Evolutionary conservation across 1,139 yeast species (phyloP).

Genomic region (Debaryomyces fabryi): DNA sequence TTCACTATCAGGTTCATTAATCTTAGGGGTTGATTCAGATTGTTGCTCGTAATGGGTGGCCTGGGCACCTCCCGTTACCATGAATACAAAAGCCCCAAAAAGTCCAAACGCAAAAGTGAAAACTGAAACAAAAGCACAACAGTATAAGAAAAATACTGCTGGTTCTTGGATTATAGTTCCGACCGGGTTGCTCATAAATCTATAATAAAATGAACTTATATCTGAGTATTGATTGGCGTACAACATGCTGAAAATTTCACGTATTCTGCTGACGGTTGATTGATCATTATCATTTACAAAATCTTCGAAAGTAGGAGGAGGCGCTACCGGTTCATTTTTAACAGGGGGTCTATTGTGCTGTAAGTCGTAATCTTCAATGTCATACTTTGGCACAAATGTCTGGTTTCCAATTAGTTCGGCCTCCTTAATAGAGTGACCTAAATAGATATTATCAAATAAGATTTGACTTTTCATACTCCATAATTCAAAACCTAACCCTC

Average conservation of each 20-base stretch:
- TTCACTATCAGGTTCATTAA: constrained; percentile 5
- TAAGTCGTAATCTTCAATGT: constrained; percentile 51
- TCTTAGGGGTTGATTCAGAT: neutral
- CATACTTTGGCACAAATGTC: constrained; percentile 67
- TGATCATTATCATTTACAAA: constrained; percentile 31
- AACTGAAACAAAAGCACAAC: constrained; percentile 39
- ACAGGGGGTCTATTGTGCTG: constrained; percentile 43
- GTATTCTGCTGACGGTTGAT: constrained; percentile 21
- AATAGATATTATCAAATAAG: constrained; percentile 78
- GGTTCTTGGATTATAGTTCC: constrained; percentile 47
- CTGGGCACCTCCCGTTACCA: constrained; percentile 19
- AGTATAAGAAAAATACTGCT: constrained; percentile 49
- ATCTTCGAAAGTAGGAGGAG: constrained; percentile 47
- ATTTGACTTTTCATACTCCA: constrained; percentile 85
- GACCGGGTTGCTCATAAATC: constrained; percentile 46
- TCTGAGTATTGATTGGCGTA: constrained; percentile 26
- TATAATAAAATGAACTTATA: constrained; percentile 35
- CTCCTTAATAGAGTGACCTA: constrained; percentile 80
- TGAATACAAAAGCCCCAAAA: constrained; percentile 10
- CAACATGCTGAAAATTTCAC: constrained; percentile 20
- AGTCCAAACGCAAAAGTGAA: constrained; percentile 46
- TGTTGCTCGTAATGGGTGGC: constrained; percentile 3
- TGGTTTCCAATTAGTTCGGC: constrained; percentile 82
- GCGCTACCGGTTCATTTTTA: constrained; percentile 36
- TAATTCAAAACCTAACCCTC: constrained; percentile 84